These are phyloP conservation scores for Tephrocybe sp. DNA, from an alignment of 768 basidiomycete species.

Conservation along the genomic window DNA sequence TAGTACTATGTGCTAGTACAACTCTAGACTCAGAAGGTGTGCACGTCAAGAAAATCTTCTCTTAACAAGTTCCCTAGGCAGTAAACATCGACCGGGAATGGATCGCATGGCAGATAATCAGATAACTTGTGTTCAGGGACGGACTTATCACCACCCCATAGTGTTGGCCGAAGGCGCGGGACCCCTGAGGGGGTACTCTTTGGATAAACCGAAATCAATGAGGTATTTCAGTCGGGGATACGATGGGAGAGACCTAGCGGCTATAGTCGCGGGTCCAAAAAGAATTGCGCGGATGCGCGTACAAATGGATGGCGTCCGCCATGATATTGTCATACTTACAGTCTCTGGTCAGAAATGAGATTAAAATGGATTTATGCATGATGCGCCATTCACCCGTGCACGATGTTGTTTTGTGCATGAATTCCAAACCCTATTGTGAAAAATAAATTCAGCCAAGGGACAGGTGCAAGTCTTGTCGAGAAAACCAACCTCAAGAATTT, in stretches of 20 bases:
- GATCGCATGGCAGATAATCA: too few species aligned
- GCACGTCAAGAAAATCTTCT: constrained; percentile 15
- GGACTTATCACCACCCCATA: too few species aligned
- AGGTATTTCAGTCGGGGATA: constrained; percentile 13
- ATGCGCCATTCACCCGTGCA: constrained; percentile 25
- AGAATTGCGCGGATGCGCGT: too few species aligned
- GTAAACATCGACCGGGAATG: too few species aligned
- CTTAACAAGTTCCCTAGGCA: constrained; percentile 33
- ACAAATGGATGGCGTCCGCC: too few species aligned
- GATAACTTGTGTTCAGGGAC: too few species aligned
- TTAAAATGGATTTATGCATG: not conserved
- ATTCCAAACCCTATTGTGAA: constrained; percentile 25
- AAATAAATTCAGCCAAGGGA: not conserved
- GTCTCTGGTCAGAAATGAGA: too few species aligned
- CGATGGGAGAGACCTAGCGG: not conserved
- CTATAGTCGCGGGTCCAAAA: too few species aligned
- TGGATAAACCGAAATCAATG: too few species aligned
- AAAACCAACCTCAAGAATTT: constrained; percentile 27
- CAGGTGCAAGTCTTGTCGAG: constrained; percentile 11
- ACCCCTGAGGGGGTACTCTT: too few species aligned
- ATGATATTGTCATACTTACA: too few species aligned
- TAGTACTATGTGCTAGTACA: not conserved
- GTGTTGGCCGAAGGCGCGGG: too few species aligned
- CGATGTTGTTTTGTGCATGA: constrained; percentile 31
- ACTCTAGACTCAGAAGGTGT: not conserved